phyloP scores from a whole-genome alignment of 371 early-diverging fungal species.

The Saksenaea vasiformis region DNA sequence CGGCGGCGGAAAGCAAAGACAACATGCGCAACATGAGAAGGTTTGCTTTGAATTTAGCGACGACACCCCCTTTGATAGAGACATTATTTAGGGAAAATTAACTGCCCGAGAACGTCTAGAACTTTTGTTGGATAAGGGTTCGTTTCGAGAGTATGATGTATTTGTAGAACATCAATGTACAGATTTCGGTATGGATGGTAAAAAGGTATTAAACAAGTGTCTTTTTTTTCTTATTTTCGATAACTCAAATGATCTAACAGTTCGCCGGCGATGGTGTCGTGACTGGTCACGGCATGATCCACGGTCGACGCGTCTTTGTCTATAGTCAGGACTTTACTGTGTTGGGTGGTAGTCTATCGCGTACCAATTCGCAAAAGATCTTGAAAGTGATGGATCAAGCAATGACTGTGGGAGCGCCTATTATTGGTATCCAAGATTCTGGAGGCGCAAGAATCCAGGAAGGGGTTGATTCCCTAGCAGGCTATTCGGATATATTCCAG shows the following conservation, averaged over 20 bases:
- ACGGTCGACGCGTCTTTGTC: conserved; percentile 90
- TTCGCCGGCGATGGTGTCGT: conserved; percentile 96
- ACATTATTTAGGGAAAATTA: conserved; percentile 85
- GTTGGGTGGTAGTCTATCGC: conserved; percentile 89
- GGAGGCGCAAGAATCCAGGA: conserved; percentile 98
- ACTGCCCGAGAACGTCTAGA: conserved; percentile 94
- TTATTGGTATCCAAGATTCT: conserved; percentile 95
- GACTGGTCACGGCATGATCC: conserved; percentile 92
- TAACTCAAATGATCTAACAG: conserved; percentile 18
- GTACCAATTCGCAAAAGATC: conserved; percentile 91
- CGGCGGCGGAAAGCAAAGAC: conserved; percentile 86
- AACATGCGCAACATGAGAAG: conserved; percentile 91
- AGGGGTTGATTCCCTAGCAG: conserved; percentile 95
- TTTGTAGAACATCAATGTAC: conserved; percentile 95
- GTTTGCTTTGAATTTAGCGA: conserved; percentile 49
- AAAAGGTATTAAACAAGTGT: conserved; percentile 51
- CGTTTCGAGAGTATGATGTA: conserved; percentile 92
- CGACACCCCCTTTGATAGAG: no score
- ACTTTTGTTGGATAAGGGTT: conserved; percentile 82
- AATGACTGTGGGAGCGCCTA: conserved; percentile 90
- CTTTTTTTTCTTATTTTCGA: background rate
- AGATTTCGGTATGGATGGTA: conserved; percentile 91
- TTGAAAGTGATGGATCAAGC: conserved; percentile 97
- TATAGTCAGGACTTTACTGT: conserved; percentile 96
- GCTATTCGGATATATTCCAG: conserved; percentile 96